phyloP scores from a whole-genome alignment of 768 basidiomycete species.

The Phylloporus sp. region DNA sequence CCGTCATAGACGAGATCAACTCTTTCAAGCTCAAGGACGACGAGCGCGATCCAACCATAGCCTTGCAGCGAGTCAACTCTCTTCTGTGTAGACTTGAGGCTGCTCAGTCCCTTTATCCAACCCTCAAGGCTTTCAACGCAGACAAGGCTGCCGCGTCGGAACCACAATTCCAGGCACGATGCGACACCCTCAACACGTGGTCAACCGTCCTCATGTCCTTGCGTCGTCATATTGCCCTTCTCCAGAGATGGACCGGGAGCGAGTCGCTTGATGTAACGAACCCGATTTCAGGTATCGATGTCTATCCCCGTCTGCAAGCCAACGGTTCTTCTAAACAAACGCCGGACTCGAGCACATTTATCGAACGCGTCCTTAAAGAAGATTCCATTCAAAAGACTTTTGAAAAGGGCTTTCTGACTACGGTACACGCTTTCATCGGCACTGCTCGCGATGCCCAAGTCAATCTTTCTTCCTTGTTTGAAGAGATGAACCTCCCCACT shows the following conservation, averaged over 20 bases:
- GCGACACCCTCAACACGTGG: slow-evolving; percentile 91
- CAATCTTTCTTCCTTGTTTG: slow-evolving; percentile 67
- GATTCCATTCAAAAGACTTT: slow-evolving; percentile 94
- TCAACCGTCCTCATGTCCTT: slow-evolving; percentile 81
- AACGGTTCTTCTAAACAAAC: slow-evolving; percentile 39
- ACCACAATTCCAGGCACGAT: slow-evolving; percentile 66
- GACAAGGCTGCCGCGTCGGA: slow-evolving; percentile 73
- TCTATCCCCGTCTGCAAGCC: slow-evolving; percentile 26
- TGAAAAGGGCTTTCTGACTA: slow-evolving; percentile 82
- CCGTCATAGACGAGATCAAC: slow-evolving; percentile 78
- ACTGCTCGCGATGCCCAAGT: slow-evolving; percentile 85
- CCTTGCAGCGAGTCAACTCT: slow-evolving; percentile 57
- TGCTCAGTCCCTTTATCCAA: slow-evolving; percentile 84
- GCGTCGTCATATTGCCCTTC: slow-evolving; percentile 70
- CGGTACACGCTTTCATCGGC: slow-evolving; percentile 81
- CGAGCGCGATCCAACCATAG: slow-evolving; percentile 34
- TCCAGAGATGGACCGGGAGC: slow-evolving; percentile 92
- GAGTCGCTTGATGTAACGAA: slow-evolving; percentile 85
- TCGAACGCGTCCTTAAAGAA: slow-evolving; percentile 91
- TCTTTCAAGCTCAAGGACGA: slow-evolving; percentile 58
- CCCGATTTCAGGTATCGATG: slow-evolving; percentile 64
- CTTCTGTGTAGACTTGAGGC: slow-evolving; percentile 73
- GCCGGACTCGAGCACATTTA: slow-evolving; percentile 76
- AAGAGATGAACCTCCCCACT: slow-evolving; percentile 85
- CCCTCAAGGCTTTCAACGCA: slow-evolving; percentile 67